Conservation (phyloP, 1,139 yeast species). For the Petasospora rhodanensis region DNA sequence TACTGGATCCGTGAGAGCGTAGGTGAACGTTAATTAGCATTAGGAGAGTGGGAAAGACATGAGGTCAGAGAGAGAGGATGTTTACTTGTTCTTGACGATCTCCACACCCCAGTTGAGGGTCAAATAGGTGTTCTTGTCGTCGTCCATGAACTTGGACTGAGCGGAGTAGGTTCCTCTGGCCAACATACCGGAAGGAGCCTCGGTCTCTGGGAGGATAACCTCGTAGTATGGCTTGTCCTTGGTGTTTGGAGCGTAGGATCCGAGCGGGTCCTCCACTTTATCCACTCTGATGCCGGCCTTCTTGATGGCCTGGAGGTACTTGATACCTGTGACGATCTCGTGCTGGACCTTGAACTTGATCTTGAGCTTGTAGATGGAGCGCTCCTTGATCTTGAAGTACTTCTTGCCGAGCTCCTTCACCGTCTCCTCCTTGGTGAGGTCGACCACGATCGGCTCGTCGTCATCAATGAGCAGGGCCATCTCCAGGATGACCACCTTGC, state of each 20-base stretch:
- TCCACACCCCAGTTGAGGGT: constrained; percentile 83
- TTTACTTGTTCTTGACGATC: constrained; percentile 40
- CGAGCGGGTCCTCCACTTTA: constrained; percentile 81
- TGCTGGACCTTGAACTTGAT: constrained; percentile 84
- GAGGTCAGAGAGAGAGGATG: constrained; percentile 30
- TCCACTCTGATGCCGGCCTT: constrained; percentile 87
- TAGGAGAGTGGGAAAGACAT: too few species aligned
- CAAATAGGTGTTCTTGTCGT: constrained; percentile 73
- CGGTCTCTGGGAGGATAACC: constrained; percentile 74
- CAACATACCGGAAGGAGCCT: constrained; percentile 86
- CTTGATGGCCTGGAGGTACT: constrained; percentile 79
- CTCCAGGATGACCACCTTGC: constrained; percentile 76
- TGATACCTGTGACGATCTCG: constrained; percentile 86
- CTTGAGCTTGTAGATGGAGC: constrained; percentile 65
- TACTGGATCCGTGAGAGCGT: too few species aligned
- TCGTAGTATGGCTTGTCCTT: constrained; percentile 76
- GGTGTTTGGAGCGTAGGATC: constrained; percentile 91
- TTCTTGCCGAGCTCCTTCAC: constrained; percentile 47
- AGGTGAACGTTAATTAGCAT: too few species aligned
- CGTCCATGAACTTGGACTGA: constrained; percentile 78
- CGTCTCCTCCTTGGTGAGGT: constrained; percentile 52
- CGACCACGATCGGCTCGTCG: constrained; percentile 56
- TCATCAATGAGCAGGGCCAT: constrained; percentile 69
- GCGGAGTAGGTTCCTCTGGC: constrained; percentile 88
- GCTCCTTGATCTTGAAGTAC: constrained; percentile 73